phyloP scores from a whole-genome alignment of 345 rosid genomes.

The Gossypium longicalyx region DNA sequence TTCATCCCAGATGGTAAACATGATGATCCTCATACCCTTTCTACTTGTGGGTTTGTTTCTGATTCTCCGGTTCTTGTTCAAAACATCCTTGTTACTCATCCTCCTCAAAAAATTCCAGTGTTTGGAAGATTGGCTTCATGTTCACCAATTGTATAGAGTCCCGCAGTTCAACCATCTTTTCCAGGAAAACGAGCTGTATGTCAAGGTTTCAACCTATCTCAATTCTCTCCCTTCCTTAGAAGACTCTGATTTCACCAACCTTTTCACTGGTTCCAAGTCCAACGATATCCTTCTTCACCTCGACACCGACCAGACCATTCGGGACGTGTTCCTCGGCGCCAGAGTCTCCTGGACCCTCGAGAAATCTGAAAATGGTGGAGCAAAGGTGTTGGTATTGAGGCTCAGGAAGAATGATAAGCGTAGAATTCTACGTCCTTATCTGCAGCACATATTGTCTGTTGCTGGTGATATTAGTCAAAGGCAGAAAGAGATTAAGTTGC shows the following conservation, averaged over 20 bases:
- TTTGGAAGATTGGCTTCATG: constrained; percentile 35
- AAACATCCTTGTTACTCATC: constrained; percentile 32
- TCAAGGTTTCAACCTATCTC: constrained; percentile 44
- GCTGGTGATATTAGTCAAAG: constrained; percentile 41
- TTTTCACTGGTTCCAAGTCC: constrained; percentile 44
- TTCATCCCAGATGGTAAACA: constrained; percentile 3
- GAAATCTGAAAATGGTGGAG: neutral
- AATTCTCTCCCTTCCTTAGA: constrained; percentile 46
- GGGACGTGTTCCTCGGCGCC: constrained; percentile 51
- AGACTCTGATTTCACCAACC: constrained; percentile 53
- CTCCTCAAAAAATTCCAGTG: constrained; percentile 28
- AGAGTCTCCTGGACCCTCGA: constrained; percentile 44
- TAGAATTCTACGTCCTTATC: constrained; percentile 59
- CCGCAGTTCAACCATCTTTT: constrained; percentile 41
- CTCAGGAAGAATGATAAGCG: constrained; percentile 49
- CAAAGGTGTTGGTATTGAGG: constrained; percentile 34
- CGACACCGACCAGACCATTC: constrained; percentile 35
- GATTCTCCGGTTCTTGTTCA: constrained; percentile 26
- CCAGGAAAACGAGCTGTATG: constrained; percentile 51
- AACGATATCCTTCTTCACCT: constrained; percentile 43
- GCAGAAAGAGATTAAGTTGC: constrained; percentile 35
- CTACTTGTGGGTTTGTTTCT: constrained; percentile 11
- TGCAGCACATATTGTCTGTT: constrained; percentile 51
- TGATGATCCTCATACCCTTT: constrained; percentile 19
- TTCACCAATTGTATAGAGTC: constrained; percentile 42